Percentiles rank a stretch among this genome's conserved stretches.
phyloP scores from a whole-genome alignment of 805 yeast species.

The Saccharomycopsis sp. region DNA sequence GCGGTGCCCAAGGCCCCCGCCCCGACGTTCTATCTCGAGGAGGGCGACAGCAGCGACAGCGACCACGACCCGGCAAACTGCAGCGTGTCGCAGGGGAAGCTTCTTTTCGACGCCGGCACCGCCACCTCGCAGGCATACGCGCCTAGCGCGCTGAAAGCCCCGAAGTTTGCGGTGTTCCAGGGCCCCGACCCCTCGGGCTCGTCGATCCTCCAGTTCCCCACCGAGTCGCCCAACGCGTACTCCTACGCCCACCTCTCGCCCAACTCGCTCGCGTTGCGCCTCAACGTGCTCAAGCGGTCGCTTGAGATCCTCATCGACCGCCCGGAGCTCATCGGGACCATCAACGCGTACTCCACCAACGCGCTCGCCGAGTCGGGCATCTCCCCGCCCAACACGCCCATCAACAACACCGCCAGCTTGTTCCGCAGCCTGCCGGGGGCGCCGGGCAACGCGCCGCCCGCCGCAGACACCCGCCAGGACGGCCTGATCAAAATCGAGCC shows the following conservation, averaged over 20 bases:
- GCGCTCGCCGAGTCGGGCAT: conserved; percentile 9
- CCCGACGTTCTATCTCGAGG: conserved; percentile 10
- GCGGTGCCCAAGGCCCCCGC: background rate
- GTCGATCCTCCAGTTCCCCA: conserved; percentile 55
- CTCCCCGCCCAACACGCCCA: conserved; percentile 16
- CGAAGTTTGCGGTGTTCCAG: background rate
- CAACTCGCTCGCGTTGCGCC: conserved; percentile 66
- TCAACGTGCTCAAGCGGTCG: conserved; percentile 69
- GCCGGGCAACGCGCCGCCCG: too few relatives aligned
- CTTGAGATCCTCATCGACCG: conserved; percentile 64
- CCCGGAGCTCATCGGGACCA: conserved; percentile 38
- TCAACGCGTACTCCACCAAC: conserved; percentile 12
- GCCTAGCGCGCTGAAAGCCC: background rate
- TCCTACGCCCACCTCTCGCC: conserved; percentile 81
- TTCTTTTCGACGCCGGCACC: background rate
- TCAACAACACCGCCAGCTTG: conserved; percentile 8
- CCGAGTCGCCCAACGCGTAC: conserved; percentile 76
- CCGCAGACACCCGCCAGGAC: background rate
- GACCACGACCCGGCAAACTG: conserved; percentile 3
- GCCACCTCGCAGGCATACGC: background rate
- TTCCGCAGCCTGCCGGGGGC: conserved; percentile 7
- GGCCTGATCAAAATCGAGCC: conserved; percentile 26
- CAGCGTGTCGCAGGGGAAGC: background rate
- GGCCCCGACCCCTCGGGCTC: background rate
- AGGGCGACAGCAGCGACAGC: conserved; percentile 3